Conservation (phyloP, 495 filamentous ascomycete genomes). For the Penicillium nucicola region DNA sequence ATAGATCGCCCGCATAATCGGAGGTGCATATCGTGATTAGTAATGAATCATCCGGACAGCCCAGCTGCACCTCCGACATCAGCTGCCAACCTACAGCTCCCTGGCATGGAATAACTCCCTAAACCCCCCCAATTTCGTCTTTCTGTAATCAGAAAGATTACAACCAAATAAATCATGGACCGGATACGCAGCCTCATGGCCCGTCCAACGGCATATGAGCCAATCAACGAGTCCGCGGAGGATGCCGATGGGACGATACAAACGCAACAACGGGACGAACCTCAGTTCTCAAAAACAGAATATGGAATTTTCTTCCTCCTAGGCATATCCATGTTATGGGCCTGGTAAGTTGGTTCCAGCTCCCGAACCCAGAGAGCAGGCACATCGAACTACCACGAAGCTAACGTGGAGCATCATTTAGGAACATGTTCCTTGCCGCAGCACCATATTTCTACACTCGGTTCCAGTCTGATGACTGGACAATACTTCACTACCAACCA, state of each 20-base stretch:
- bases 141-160: no score
- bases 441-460: slow-evolving; percentile 88
- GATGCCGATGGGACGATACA: slow-evolving; percentile 24
- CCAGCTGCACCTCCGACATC: no score
- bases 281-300: slow-evolving; percentile 70
- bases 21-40: no score
- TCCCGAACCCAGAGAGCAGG: not conserved
- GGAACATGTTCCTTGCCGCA: slow-evolving; percentile 98
- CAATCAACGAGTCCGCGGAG: slow-evolving; percentile 44
- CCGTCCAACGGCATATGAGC: slow-evolving; percentile 53
- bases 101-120: no score
- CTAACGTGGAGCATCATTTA: slow-evolving; percentile 25
- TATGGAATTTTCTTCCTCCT: slow-evolving; percentile 85
- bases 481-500: slow-evolving; percentile 78
- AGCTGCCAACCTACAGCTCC: no score
- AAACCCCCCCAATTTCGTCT: no score
- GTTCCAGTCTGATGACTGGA: slow-evolving; percentile 66
- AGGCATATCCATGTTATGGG: slow-evolving; percentile 93
- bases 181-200: slow-evolving; percentile 47
- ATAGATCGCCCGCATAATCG: no score
- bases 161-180: slow-evolving; percentile 29
- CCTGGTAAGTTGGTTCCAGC: slow-evolving; percentile 63
- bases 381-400: not conserved
- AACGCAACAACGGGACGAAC: slow-evolving; percentile 3
- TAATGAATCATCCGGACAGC: no score